Base-by-base conservation (phyloP, 352 stramenopile species). In the Plasmopara muralis region DNA sequence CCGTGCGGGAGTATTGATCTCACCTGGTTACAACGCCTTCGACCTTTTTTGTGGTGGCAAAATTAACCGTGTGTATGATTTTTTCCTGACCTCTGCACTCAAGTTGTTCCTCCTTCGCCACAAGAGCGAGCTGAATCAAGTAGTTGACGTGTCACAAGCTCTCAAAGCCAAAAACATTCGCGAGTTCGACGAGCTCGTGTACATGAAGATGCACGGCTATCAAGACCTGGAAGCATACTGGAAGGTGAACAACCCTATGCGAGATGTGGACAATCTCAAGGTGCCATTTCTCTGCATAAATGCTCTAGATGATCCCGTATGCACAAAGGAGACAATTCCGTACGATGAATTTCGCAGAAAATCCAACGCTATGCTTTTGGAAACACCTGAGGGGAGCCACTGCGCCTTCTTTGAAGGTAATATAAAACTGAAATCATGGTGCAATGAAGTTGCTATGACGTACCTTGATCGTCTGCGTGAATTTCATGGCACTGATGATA, bases 151-250 rank as follows among this genome's bases (percentile, higher is more conserved):
- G 15, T 9, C 64, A 9, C 30, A 44, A 13, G 78, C 75, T 31
- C 47, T 92, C 2, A 57, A 60, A 37, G 72, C 78, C 13, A 80
- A 54, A 1, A 82, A 54, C 6, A 80, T 92, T 43, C 55, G 66
- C 4, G 74, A 88, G 54, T 89, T 92, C 45, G 81, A 92, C 46
- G 54, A 77, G 41, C 81, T 76, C 18, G 78, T 92, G 51, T 92
- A 82, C 70, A 86, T 87, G 66, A 81, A 74, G 38, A 81, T 92
- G 64, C 74, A 92, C 57, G 81, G 78, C 5, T 89, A 87, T 50
- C 50, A 57, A 2, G 66, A 84, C 50, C 39, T 89, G 5, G 75
- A 85, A 45, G 39, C 60, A 12, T 92, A 89, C 53, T 92, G 81
- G 81, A 43, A 53, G 15, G 35, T 74, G 15, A 92, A 92, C 63